phyloP scores from a whole-genome alignment of 2,329 filamentous ascomycete genomes.

The Fusarium sp. region DNA sequence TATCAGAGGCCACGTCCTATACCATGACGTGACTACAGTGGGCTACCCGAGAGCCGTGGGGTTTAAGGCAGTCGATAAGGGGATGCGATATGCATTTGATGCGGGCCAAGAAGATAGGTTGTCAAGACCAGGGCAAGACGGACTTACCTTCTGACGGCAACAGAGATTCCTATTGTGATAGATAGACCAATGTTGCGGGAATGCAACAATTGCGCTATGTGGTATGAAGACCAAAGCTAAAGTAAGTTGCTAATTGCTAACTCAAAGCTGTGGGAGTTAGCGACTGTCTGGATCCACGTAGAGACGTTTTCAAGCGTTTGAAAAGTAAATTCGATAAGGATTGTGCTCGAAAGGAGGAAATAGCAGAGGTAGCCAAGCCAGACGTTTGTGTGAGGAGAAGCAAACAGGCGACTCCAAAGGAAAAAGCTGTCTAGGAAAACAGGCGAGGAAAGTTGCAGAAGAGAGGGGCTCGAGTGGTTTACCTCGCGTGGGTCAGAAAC shows the following conservation, averaged over 20 bases:
- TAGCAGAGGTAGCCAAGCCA: constrained; percentile 12
- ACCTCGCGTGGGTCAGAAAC: constrained; percentile 46
- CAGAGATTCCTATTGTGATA: constrained; percentile 35
- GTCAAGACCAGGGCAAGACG: constrained; percentile 9
- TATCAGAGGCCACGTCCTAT: constrained; percentile 37
- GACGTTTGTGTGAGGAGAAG: constrained; percentile 40
- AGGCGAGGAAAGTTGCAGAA: constrained; percentile 37
- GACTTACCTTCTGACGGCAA: constrained; percentile 35
- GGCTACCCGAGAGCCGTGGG: constrained; percentile 29
- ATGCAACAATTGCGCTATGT: constrained; percentile 24
- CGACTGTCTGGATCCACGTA: constrained; percentile 37
- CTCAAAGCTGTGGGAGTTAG: constrained; percentile 37
- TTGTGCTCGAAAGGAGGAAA: constrained; percentile 14
- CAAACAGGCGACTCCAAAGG: constrained; percentile 32
- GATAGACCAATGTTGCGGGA: constrained; percentile 6
- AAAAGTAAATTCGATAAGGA: constrained; percentile 4
- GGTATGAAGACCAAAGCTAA: constrained; percentile 33
- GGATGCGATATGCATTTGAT: constrained; percentile 10
- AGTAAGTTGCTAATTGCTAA: constrained; percentile 34
- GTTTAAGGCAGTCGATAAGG: constrained; percentile 24
- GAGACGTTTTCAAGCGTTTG: constrained; percentile 26
- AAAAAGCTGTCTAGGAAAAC: constrained; percentile 36
- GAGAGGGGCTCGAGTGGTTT: constrained; percentile 42
- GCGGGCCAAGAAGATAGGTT: constrained; percentile 7
- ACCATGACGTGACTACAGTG: constrained; percentile 43